Evolutionary conservation across 345 rosid genomes (phyloP).

Genomic region (Firmiana major): DNA sequence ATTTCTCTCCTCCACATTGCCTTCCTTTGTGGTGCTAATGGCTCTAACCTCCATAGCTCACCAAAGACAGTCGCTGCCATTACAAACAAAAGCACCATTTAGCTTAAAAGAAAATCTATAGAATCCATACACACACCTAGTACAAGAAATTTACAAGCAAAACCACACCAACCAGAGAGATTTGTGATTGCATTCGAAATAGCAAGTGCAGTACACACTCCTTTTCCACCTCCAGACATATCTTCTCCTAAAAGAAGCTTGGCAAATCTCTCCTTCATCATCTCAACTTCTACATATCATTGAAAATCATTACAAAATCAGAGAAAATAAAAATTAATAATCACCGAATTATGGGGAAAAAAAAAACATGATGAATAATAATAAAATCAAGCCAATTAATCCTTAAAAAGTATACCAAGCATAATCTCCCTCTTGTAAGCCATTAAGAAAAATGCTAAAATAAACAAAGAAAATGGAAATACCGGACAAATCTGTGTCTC

Average conservation of each 20-base stretch:
- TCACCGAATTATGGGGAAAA: too few species aligned
- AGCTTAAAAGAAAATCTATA: neutral
- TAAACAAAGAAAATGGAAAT: neutral
- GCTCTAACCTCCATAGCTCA: constrained; percentile 93
- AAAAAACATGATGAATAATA: too few species aligned
- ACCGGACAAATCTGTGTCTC: constrained; percentile 71
- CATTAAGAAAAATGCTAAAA: neutral
- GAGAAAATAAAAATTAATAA: neutral
- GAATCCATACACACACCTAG: neutral
- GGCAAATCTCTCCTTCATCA: constrained; percentile 99
- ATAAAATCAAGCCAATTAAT: too few species aligned
- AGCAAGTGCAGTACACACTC: constrained; percentile 96
- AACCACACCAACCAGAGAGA: constrained; percentile 64
- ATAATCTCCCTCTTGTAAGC: neutral
- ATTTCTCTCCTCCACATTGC: constrained; percentile 92
- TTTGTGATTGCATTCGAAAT: constrained; percentile 98
- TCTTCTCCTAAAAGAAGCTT: constrained; percentile 97
- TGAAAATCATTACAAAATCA: neutral
- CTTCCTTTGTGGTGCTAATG: constrained; percentile 75
- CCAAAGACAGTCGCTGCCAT: constrained; percentile 90
- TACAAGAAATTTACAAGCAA: neutral
- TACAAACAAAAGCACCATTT: neutral
- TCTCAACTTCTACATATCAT: constrained; percentile 55
- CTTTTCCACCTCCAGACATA: constrained; percentile 99
- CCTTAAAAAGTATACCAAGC: neutral